These are phyloP conservation scores for Carex kokanica DNA, from an alignment of 176 grass and related monocot genomes.

Conservation along the genomic window DNA sequence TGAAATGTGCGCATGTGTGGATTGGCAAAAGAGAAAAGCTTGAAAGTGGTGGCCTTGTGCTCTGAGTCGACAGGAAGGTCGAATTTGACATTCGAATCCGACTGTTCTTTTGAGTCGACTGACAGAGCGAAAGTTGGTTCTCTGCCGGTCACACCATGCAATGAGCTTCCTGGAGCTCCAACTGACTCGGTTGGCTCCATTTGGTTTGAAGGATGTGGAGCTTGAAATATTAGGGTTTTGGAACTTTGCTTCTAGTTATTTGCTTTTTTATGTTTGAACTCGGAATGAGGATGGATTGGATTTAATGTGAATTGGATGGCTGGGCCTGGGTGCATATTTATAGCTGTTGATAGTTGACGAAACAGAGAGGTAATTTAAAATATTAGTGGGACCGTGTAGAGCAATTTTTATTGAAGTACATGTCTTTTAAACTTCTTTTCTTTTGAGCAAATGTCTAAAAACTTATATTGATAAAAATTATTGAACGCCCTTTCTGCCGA, in stretches of 20 bases:
- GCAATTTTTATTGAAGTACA: not conserved
- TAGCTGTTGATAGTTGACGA: not conserved
- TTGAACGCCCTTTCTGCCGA: not conserved
- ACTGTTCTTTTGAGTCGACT: not conserved
- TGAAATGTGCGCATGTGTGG: constrained; percentile 83
- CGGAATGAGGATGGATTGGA: not conserved
- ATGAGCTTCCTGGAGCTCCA: constrained; percentile 51
- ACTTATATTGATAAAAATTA: not conserved
- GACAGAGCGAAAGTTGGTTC: constrained; percentile 54
- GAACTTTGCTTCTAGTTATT: not conserved
- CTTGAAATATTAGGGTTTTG: not conserved
- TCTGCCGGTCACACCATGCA: constrained; percentile 56
- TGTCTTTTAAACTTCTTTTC: too few relatives aligned
- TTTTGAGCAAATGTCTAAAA: not conserved
- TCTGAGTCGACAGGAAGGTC: constrained; percentile 70
- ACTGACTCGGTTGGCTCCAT: not conserved
- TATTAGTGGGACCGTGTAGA: not conserved
- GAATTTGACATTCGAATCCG: constrained; percentile 32
- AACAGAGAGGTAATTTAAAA: not conserved
- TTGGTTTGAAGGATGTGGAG: not conserved
- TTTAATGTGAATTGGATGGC: not conserved
- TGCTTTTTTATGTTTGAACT: not conserved
- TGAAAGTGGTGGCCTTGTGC: constrained; percentile 69
- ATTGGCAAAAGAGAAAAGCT: constrained; percentile 57
- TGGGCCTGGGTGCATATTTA: not conserved